Conservation (phyloP, 768 basidiomycete species). For the Neoboletus magnificus region DNA sequence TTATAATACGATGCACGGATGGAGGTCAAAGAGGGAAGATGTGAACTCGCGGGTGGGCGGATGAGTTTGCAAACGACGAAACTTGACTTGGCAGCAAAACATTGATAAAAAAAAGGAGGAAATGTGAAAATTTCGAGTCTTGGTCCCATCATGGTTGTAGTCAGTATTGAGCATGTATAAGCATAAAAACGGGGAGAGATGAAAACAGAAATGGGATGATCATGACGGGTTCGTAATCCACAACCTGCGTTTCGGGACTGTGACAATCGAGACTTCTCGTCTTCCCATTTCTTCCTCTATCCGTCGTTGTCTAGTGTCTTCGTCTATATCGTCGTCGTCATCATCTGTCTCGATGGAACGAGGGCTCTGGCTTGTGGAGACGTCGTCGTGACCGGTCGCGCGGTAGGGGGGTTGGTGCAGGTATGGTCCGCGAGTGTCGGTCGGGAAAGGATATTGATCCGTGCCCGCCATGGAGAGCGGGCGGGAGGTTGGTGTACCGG, state of each 20-base stretch:
- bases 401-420: conserved; percentile 63
- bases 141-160: conserved; percentile 11
- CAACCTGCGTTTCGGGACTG: conserved; percentile 69
- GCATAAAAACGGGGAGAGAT: conserved; percentile 1
- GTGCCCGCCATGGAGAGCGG: conserved; percentile 39
- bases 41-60: background rate
- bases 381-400: conserved; percentile 42
- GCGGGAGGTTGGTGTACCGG: conserved; percentile 37
- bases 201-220: conserved; percentile 5
- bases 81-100: conserved; percentile 13
- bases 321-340: conserved; percentile 70
- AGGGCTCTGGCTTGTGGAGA: conserved; percentile 38
- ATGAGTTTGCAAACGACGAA: conserved; percentile 14
- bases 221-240: conserved; percentile 68
- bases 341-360: conserved; percentile 55
- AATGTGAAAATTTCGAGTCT: conserved; percentile 5
- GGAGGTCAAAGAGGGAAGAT: background rate
- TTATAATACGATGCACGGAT: conserved; percentile 26
- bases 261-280: conserved; percentile 80
- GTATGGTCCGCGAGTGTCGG: conserved; percentile 56
- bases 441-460: conserved; percentile 45
- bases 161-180: conserved; percentile 23
- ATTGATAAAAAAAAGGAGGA: conserved; percentile 5
- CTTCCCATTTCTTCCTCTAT: conserved; percentile 82
- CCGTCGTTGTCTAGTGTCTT: conserved; percentile 65